phyloP scores from a whole-genome alignment of 306 rosid genomes.

The Datisca glomerata region DNA sequence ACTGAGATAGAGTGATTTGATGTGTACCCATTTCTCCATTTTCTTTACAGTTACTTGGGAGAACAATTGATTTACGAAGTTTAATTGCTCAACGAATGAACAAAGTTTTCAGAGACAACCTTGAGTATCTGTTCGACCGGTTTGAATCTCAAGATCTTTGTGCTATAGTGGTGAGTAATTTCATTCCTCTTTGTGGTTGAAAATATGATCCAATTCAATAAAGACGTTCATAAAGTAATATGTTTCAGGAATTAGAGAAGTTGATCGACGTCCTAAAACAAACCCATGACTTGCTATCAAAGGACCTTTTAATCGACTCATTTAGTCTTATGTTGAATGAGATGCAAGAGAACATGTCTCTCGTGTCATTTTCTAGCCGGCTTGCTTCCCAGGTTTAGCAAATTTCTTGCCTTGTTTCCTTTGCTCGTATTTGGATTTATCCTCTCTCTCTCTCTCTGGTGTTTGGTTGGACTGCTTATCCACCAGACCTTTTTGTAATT shows the following conservation, averaged over 20 bases:
- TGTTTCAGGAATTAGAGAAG: conserved; percentile 82
- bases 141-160: conserved; percentile 97
- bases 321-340: conserved; percentile 78
- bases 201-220: no score
- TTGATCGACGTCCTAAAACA: conserved; percentile 68
- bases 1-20: not conserved
- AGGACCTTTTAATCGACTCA: conserved; percentile 76
- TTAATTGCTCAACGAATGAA: conserved; percentile 74
- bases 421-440: no score
- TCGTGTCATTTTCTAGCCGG: conserved; percentile 90
- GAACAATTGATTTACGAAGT: conserved; percentile 81
- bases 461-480: no score
- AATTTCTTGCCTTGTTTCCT: no score
- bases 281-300: conserved; percentile 72
- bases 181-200: conserved; percentile 13
- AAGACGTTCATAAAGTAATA: no score
- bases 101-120: conserved; percentile 80
- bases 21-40: conserved; percentile 1
- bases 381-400: conserved; percentile 80
- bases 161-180: conserved; percentile 69
- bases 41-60: conserved; percentile 72
- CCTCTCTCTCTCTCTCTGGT: no score
- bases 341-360: conserved; percentile 97
- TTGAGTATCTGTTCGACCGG: conserved; percentile 91
- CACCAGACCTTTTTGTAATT: no score